phyloP scores from a whole-genome alignment of 2,329 filamentous ascomycete genomes.

The Claviceps digitariae region DNA sequence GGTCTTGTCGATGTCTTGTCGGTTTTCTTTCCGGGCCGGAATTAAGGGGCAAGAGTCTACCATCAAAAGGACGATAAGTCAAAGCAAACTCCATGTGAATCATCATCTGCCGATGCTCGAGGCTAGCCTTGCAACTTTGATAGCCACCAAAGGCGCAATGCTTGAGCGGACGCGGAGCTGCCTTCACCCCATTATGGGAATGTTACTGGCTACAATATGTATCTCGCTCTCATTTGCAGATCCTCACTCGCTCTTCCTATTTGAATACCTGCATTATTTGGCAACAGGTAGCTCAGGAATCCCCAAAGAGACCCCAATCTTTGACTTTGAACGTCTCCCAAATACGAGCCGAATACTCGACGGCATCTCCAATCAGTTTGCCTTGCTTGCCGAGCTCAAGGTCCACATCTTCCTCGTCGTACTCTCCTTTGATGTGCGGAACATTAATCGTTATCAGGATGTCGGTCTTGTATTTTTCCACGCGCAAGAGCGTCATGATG shows the following conservation, averaged over 20 bases:
- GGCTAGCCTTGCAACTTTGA: too few species aligned
- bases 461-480: slow-evolving; percentile 66
- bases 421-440: slow-evolving; percentile 64
- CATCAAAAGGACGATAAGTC: too few species aligned
- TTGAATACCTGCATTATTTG: neutral
- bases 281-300: slow-evolving; percentile 7
- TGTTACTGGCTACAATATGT: too few species aligned
- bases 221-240: neutral
- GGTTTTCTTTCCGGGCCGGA: too few species aligned
- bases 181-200: too few species aligned
- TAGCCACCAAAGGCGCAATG: too few species aligned
- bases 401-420: slow-evolving; percentile 59
- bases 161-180: too few species aligned
- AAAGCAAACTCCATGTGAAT: too few species aligned
- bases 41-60: too few species aligned
- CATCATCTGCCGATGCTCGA: too few species aligned
- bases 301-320: slow-evolving; percentile 64
- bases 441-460: slow-evolving; percentile 79
- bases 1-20: neutral
- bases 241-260: neutral
- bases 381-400: slow-evolving; percentile 51
- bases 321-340: slow-evolving; percentile 63
- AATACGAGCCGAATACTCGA: slow-evolving; percentile 54
- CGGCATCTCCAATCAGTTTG: slow-evolving; percentile 52
- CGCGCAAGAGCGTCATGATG: slow-evolving; percentile 61